A percentile compares a stretch with the other conserved stretches of the same genome.
Conservation (phyloP, 208 protist genomes). For the Trypanosoma melophagium region DNA sequence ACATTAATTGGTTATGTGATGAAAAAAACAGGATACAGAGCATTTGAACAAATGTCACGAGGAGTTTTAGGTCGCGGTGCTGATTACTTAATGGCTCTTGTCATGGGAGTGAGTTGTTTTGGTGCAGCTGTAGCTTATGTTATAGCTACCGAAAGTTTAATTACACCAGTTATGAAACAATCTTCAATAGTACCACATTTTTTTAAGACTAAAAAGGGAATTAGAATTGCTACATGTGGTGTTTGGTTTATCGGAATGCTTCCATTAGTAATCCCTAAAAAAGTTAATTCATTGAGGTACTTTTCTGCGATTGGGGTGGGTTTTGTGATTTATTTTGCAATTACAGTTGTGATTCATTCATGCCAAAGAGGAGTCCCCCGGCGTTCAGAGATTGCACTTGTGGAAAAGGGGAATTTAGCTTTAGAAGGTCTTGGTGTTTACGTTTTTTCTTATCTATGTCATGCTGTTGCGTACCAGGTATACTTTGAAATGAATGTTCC, state of each 20-base stretch:
- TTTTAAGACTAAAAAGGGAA: slow-evolving; percentile 9
- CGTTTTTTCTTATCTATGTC: slow-evolving; percentile 49
- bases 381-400: slow-evolving; percentile 4
- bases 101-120: slow-evolving; percentile 40
- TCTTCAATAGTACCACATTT: slow-evolving; percentile 8
- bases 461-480: slow-evolving; percentile 40
- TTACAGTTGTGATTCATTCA: slow-evolving; percentile 29
- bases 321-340: slow-evolving; percentile 34
- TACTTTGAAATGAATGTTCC: slow-evolving; percentile 40
- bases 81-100: slow-evolving; percentile 33
- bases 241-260: slow-evolving; percentile 41
- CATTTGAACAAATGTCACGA: slow-evolving; percentile 35
- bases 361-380: slow-evolving; percentile 21
- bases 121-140: slow-evolving; percentile 48
- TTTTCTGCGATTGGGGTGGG: slow-evolving; percentile 34
- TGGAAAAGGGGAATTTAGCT: slow-evolving; percentile 22
- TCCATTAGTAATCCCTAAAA: slow-evolving; percentile 38
- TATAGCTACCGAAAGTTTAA: slow-evolving; percentile 30
- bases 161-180: slow-evolving; percentile 23
- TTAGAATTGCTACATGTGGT: slow-evolving; percentile 13
- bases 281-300: slow-evolving; percentile 41
- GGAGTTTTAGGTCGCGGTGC: slow-evolving; percentile 20
- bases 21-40: slow-evolving; percentile 29
- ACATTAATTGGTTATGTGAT: slow-evolving; percentile 31
- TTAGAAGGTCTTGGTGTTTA: slow-evolving; percentile 36